phyloP scores from a whole-genome alignment of 2,329 filamentous ascomycete species.

The Periconia macrospinosa region DNA sequence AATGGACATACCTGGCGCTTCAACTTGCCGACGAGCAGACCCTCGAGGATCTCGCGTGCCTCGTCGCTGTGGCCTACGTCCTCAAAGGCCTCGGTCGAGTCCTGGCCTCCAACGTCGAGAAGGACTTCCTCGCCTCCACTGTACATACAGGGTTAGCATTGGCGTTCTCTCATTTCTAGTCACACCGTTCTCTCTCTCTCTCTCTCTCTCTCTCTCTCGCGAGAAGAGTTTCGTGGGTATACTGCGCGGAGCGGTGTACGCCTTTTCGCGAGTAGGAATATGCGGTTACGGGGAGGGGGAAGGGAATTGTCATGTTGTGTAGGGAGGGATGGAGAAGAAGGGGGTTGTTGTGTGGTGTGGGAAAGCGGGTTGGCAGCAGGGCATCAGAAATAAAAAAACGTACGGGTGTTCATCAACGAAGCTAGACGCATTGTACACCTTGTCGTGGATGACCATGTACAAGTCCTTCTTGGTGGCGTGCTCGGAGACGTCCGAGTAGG shows the following conservation, averaged over 20 bases:
- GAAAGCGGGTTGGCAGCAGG: background rate
- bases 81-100: conserved; percentile 97
- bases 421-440: conserved; percentile 86
- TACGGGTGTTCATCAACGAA: conserved; percentile 98
- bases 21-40: conserved; percentile 41
- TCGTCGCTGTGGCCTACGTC: conserved; percentile 99
- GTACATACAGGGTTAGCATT: conserved; percentile 16
- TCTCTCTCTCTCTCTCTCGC: too few relatives aligned
- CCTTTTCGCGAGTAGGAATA: background rate
- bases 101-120: conserved; percentile 92
- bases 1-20: conserved; percentile 38
- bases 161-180: background rate
- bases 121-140: conserved; percentile 98
- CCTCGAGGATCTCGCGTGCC: conserved; percentile 86
- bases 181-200: too few relatives aligned
- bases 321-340: background rate
- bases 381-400: conserved; percentile 34
- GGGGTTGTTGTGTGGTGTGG: background rate
- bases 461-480: conserved; percentile 78
- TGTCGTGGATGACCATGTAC: conserved; percentile 90
- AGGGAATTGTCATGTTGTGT: background rate
- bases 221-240: too few relatives aligned
- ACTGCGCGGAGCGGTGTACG: too few relatives aligned
- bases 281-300: background rate
- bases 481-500: conserved; percentile 45